These are phyloP conservation scores for Penicillium verrucosum DNA, from an alignment of 2,329 filamentous ascomycete genomes.

Conservation along the genomic window DNA sequence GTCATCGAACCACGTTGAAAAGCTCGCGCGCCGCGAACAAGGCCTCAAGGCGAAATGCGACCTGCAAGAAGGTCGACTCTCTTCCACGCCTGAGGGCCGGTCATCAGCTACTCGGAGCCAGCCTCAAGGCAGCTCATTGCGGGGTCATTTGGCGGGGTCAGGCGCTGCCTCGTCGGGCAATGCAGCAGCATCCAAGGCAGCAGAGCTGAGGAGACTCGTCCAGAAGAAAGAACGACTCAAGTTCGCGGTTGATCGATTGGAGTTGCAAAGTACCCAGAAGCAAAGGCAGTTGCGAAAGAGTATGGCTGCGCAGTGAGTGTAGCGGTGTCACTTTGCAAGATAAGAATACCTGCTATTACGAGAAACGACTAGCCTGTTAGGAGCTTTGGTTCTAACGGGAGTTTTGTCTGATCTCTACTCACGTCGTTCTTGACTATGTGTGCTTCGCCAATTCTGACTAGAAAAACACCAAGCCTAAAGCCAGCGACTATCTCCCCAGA, in stretches of 20 bases:
- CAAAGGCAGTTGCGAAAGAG: slow-evolving; percentile 70
- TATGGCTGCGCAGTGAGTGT: slow-evolving; percentile 55
- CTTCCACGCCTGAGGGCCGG: slow-evolving; percentile 39
- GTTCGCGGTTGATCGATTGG: slow-evolving; percentile 81
- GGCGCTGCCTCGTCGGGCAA: slow-evolving; percentile 26
- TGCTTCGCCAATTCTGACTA: not conserved
- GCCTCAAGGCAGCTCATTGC: slow-evolving; percentile 19
- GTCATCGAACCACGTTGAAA: slow-evolving; percentile 78
- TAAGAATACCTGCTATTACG: not conserved
- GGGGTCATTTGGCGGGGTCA: slow-evolving; percentile 27
- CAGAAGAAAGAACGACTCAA: slow-evolving; percentile 82
- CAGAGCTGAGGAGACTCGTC: slow-evolving; percentile 64
- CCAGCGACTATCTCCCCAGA: not conserved
- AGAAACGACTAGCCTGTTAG: not conserved
- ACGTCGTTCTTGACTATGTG: not conserved
- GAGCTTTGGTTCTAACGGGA: not conserved
- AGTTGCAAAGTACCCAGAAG: slow-evolving; percentile 77
- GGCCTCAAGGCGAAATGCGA: slow-evolving; percentile 78
- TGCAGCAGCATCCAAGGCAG: slow-evolving; percentile 43
- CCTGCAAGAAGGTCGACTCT: slow-evolving; percentile 71
- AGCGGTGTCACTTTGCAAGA: not conserved
- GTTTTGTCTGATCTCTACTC: not conserved
- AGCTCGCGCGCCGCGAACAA: slow-evolving; percentile 77
- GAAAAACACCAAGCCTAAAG: not conserved
- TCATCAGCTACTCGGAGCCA: slow-evolving; percentile 20